Evolutionary conservation across 73 alveolate genomes (phyloP), one percentile per base, ranked within the genome.

Genomic region (Uronychia binucleata): DNA sequence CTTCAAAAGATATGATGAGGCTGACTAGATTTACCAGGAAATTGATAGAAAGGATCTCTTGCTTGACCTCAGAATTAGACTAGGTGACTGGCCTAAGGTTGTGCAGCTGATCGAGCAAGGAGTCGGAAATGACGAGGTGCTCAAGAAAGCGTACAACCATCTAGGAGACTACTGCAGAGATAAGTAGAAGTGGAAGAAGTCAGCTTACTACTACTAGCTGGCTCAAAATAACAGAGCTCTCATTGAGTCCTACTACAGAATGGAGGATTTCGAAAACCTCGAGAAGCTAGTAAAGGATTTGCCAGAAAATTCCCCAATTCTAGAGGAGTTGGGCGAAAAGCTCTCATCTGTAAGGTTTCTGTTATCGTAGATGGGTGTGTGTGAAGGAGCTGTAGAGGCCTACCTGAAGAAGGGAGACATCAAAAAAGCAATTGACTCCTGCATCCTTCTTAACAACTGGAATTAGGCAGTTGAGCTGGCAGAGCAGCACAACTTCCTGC

Each of bases 391-490:
- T 0, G 99, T 98, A 35, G 90, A 94, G 82, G 96, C 99, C 82
- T 98, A 95, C 91, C 88, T 96, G 81, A 95, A 97, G 83, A 90
- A 86, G 28, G 99, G 99, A 13, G 99, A 98, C 86, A 97, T 98
- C 28, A 98, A 98, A 92, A 97, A 97, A 79, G 99, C 99, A 1
- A 97, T 98, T 32, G 99, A 98, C 92, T 97, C 99, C 82, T 96
- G 99, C 74, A 99, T 96, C 32, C 91, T 97, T 31, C 91, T 95
- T 82, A 96, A 98, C 83, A 95, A 95, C 79, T 98, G 99, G 99
- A 98, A 98, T 94, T 89, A 93, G 84, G 99, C 99, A 11, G 99
- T 98, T 0, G 99, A 98, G 81, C 92, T 98, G 74, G 99, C 99
- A 26, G 99, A 98, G 93, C 94, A 98, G 91, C 98, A 98, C 85